These are phyloP conservation scores for Eucalyptus curtisii DNA, from an alignment of 345 rosid species.

Conservation along the genomic window DNA sequence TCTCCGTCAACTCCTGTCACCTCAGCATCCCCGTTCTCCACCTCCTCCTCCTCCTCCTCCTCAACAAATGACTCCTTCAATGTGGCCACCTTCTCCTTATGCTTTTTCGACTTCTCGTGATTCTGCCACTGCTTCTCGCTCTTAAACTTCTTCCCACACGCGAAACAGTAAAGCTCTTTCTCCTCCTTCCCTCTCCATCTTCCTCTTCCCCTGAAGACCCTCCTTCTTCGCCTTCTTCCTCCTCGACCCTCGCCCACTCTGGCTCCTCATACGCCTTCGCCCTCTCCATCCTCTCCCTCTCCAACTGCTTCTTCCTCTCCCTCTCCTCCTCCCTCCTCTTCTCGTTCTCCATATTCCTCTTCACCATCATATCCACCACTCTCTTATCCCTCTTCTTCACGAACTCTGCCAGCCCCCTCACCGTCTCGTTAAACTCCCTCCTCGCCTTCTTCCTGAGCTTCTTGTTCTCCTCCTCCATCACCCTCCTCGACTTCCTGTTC, in stretches of 20 bases:
- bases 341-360: constrained; percentile 58
- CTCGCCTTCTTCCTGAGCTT: constrained; percentile 80
- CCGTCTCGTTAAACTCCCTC: constrained; percentile 74
- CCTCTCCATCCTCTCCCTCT: constrained; percentile 50
- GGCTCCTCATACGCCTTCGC: constrained; percentile 19
- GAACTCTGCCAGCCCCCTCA: constrained; percentile 71
- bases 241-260: constrained; percentile 26
- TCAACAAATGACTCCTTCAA: constrained; percentile 49
- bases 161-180: constrained; percentile 64
- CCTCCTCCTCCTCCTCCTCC: constrained; percentile 22
- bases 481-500: constrained; percentile 61
- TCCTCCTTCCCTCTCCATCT: constrained; percentile 12
- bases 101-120: constrained; percentile 98
- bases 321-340: constrained; percentile 58
- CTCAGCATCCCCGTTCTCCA: background rate
- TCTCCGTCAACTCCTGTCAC: background rate
- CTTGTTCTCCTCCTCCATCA: constrained; percentile 93
- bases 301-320: constrained; percentile 61
- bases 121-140: constrained; percentile 96
- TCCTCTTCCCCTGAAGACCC: background rate
- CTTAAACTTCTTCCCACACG: constrained; percentile 85
- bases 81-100: constrained; percentile 78
- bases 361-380: constrained; percentile 66
- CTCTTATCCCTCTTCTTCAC: constrained; percentile 94
- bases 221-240: constrained; percentile 10